phyloP scores from a whole-genome alignment of 1,284 basidiomycete genomes.

The Blastosporella zonata region DNA sequence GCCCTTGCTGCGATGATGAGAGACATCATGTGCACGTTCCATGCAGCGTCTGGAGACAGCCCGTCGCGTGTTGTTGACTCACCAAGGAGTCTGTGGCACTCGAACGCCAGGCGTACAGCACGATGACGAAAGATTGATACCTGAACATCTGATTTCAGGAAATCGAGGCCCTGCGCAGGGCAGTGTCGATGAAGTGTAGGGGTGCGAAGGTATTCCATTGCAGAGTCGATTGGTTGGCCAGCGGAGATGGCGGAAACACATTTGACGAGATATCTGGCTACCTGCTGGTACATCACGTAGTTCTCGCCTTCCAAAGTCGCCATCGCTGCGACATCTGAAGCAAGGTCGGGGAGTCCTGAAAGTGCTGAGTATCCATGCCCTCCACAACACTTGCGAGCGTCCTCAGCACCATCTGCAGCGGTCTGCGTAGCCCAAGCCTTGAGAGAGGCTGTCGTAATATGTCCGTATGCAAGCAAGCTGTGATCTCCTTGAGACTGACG shows the following conservation, averaged over 20 bases:
- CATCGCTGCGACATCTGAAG: constrained; percentile 17
- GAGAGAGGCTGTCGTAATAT: constrained; percentile 19
- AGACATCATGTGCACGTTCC: constrained; percentile 24
- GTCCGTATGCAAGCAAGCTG: constrained; percentile 15
- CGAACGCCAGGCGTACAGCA: constrained; percentile 15
- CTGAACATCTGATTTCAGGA: constrained; percentile 14
- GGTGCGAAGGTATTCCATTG: constrained; percentile 7
- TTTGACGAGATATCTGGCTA: constrained; percentile 23
- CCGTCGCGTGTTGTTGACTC: constrained; percentile 9
- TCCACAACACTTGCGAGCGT: constrained; percentile 23
- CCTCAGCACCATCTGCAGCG: constrained; percentile 22
- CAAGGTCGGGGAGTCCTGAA: constrained; percentile 21
- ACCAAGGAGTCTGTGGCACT: constrained; percentile 14
- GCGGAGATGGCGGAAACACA: constrained; percentile 7
- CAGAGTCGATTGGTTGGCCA: background rate
- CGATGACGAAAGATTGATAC: constrained; percentile 13
- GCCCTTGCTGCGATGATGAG: constrained; percentile 21
- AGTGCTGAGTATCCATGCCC: constrained; percentile 23
- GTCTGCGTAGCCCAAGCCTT: constrained; percentile 22
- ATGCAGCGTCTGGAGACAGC: constrained; percentile 15
- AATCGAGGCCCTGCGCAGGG: constrained; percentile 6
- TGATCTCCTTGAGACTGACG: constrained; percentile 10
- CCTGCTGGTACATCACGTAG: constrained; percentile 26
- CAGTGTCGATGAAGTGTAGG: background rate
- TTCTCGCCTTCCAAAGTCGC: constrained; percentile 25